Conservation (phyloP, 208 protist genomes). For the Leishmania turanica region DNA sequence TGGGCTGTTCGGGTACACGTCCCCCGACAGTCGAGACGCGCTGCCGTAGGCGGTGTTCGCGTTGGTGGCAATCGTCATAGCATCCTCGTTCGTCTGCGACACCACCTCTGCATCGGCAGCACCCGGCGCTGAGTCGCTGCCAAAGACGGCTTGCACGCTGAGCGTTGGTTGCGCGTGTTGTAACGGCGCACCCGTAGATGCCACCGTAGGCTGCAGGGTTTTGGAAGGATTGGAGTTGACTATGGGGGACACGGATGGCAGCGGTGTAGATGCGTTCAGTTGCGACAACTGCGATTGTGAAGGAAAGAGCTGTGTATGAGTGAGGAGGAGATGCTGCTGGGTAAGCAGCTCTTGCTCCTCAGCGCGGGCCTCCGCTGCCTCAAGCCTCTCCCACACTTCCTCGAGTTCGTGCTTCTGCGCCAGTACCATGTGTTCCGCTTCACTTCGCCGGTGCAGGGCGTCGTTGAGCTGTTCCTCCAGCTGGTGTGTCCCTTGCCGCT, state of each 20-base stretch:
- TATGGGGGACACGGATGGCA: not conserved
- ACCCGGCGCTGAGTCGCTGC: not conserved
- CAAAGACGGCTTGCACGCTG: not conserved
- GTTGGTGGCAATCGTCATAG: not conserved
- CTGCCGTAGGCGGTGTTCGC: not conserved
- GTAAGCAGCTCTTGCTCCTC: conserved; percentile 21
- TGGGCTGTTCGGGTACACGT: not conserved
- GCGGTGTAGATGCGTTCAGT: not conserved
- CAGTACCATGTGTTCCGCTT: conserved; percentile 14
- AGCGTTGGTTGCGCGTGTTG: not conserved
- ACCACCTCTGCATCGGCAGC: conserved; percentile 5
- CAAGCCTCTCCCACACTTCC: conserved; percentile 44
- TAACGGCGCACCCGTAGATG: not conserved
- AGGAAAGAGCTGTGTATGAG: not conserved
- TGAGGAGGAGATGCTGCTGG: conserved; percentile 17
- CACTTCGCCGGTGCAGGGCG: conserved; percentile 35
- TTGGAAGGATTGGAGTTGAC: not conserved
- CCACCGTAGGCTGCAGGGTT: not conserved
- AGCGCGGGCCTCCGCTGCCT: conserved; percentile 31
- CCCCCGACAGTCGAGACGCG: conserved; percentile 8
- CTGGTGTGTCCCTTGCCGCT: conserved; percentile 7
- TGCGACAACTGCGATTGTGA: not conserved
- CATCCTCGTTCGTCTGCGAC: conserved; percentile 14
- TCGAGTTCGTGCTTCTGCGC: conserved; percentile 41
- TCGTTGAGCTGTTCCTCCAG: conserved; percentile 51